Conservation (phyloP, 371 early-diverging fungal genomes). For the Mucor indicus region DNA sequence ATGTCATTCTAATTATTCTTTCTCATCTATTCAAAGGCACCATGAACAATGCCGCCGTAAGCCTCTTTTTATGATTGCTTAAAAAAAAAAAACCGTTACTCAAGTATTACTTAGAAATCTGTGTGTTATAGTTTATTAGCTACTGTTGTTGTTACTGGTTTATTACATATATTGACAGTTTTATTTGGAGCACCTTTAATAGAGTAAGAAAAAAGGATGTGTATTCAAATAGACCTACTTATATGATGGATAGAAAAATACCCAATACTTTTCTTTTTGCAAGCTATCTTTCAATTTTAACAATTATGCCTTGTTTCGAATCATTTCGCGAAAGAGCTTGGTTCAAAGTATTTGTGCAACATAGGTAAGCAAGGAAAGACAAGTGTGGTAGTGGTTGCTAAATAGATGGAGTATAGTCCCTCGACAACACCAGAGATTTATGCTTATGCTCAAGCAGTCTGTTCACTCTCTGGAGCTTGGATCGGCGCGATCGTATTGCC, state of each 20-base stretch:
- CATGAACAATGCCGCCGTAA: conserved; percentile 7
- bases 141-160: conserved; percentile 15
- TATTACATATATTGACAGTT: conserved; percentile 33
- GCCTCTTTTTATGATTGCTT: background rate
- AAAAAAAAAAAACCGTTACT: background rate
- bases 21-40: conserved; percentile 16
- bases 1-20: conserved; percentile 20
- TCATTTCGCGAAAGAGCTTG: conserved; percentile 17
- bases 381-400: background rate
- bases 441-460: conserved; percentile 42
- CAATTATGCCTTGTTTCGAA: conserved; percentile 33
- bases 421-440: conserved; percentile 37
- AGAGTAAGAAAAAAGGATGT: conserved; percentile 19
- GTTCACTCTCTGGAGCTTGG: conserved; percentile 48
- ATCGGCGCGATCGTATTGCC: conserved; percentile 51
- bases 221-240: background rate
- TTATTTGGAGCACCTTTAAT: conserved; percentile 43
- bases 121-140: conserved; percentile 24
- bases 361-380: too few relatives aligned
- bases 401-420: conserved; percentile 19
- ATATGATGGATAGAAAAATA: conserved; percentile 21
- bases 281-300: conserved; percentile 38
- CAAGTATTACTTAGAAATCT: conserved; percentile 9
- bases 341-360: conserved; percentile 41
- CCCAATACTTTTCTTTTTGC: conserved; percentile 41